These are phyloP conservation scores for Pseudogymnoascus sp. DNA, from an alignment of 2,329 filamentous ascomycete species.

Conservation along the genomic window DNA sequence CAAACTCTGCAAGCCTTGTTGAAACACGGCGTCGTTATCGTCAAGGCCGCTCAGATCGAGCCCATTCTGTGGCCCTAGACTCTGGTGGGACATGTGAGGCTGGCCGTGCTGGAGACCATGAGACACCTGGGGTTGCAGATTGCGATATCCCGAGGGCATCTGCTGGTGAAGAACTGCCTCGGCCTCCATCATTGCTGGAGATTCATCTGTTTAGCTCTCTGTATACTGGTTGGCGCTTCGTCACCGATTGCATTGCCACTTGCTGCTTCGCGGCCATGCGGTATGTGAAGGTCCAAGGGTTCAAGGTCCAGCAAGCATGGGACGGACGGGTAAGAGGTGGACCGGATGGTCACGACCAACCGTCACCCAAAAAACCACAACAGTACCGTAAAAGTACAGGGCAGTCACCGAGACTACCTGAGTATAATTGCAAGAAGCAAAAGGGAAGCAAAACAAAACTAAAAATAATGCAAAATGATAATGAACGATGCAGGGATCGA, in stretches of 20 bases:
- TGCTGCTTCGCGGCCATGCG: neutral
- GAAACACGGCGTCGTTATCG: slow-evolving; percentile 32
- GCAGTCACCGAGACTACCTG: neutral
- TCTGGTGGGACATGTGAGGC: slow-evolving; percentile 22
- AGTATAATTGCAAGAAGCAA: neutral
- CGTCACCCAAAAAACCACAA: neutral
- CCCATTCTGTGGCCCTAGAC: slow-evolving; percentile 31
- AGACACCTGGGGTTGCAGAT: slow-evolving; percentile 27
- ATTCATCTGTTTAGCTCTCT: neutral
- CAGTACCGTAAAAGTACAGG: neutral
- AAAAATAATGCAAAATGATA: slow-evolving; percentile 9
- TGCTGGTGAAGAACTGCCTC: slow-evolving; percentile 18
- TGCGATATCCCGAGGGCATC: slow-evolving; percentile 23
- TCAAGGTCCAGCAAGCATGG: neutral
- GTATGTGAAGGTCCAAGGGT: neutral
- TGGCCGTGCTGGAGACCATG: slow-evolving; percentile 29
- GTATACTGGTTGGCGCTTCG: slow-evolving; percentile 3
- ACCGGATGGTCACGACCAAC: neutral
- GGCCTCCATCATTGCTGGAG: neutral
- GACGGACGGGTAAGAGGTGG: neutral
- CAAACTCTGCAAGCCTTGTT: slow-evolving; percentile 31
- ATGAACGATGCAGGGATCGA: slow-evolving; percentile 17
- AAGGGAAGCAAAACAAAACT: slow-evolving; percentile 8
- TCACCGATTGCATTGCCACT: slow-evolving; percentile 2
- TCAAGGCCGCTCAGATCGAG: slow-evolving; percentile 36